Evolutionary conservation across 2,329 filamentous ascomycete species (phyloP), one percentile per base, ranked within the genome.

Genomic region (Penicillium griseofulvum): DNA sequence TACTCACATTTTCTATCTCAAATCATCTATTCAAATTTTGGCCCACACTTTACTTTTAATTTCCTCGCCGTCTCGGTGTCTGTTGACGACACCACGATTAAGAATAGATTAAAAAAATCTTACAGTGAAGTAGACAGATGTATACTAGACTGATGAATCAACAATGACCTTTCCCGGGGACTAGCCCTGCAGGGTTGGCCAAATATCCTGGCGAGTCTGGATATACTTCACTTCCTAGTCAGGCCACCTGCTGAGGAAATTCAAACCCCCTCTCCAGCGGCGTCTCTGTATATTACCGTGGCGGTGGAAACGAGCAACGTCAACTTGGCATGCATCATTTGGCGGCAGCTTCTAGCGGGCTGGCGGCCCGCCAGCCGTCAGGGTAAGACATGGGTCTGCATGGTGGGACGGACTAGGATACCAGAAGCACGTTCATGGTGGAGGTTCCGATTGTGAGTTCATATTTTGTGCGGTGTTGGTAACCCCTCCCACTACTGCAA

Each of bases 371-470:
- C 11, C 87, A 91, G 68, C 91, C 89, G 52, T 81, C 80, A 0
- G 55, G 70, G 1, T 78, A 74, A 1, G 76, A 80, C 19, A 78
- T 94, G 7, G 93, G 97, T 71, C 78, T 97, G 26, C 93, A 97
- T 97, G 93, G 93, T 97, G 91, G 91, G 76, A 84, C n/a, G 74
- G 74, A 0, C 75, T 91, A 8, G 89, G 89, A 1, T 87, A 91
- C 68, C 78, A 80, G 45, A 82, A 83, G 59, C 79, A 81, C 44
- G 76, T 76, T 56, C 68, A 62, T 6, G 78, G 79, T 44, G 65
- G 71, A 60, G 68, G 76, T 64, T 76, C 80, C 17, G 77, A 80
- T 65, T 78, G 78, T 5, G 80, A 85, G 0, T 91, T 88, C 65
- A 84, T 37, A 86, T 97, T 56, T 83, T 97, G 50, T 96, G 91